Evolutionary conservation across 805 yeast genomes (phyloP), one percentile per base, ranked within the genome.

Genomic region (Alloascoidea hylecoeti): DNA sequence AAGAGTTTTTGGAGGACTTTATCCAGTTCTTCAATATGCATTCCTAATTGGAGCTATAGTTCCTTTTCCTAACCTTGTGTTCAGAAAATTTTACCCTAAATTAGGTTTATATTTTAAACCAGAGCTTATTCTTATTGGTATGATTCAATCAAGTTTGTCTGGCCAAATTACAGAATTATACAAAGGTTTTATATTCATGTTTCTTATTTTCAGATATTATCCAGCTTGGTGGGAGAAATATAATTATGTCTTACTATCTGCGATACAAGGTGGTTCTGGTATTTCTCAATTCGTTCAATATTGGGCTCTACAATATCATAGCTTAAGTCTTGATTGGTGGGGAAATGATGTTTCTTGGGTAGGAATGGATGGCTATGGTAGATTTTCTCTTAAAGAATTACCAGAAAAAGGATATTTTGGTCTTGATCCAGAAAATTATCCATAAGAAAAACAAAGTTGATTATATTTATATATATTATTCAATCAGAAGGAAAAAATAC

Each of bases 21-120:
- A 78, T 49, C 83, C 84, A 1, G 57, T 67, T 12, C 57, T 78
- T 41, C 69, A 72, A 50, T 77, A 73, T 69, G 71, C 80, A 43
- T 77, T 78, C 62, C 57, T 78, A 18, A 58, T 73, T 39, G 84
- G 85, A 9, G 53, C 53, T 46, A 30, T 42, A 18, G 34, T 46
- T 15, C 51, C 30, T 23, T 23, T 23, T n/a, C 30, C 30, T 9
- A 9, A n/a, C n/a, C 13, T 23, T 9, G 13, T 23, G 9, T 9
- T 23, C 30, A 23, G 30, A 23, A 23, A 23, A n/a, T n/a, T 23
- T 9, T 23, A n/a, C 13, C 30, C 30, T n/a, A 23, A 23, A n/a
- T 9, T 9, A 23, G n/a, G 13, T n/a, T 34, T 40, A 23, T 58
- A 61, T 41, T 56, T 65, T 45, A 63, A 63, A 38, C 72, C 69